Evolutionary conservation across 2,329 filamentous ascomycete genomes (phyloP), one percentile per base, ranked within the genome.

Genomic region (Epicoccum nigrum): DNA sequence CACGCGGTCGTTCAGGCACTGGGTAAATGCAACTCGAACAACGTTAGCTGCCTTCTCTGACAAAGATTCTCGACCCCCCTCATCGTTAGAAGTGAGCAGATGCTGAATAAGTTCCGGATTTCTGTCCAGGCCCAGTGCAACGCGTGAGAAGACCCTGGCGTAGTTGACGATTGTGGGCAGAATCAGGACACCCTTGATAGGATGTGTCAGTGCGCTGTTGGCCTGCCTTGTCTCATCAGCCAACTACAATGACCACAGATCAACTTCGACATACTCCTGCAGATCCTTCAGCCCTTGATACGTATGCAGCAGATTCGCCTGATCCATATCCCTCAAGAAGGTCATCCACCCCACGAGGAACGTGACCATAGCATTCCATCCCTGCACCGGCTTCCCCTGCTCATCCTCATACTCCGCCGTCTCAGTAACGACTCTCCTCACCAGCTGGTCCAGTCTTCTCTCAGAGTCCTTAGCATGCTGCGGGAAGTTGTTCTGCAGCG

Each of bases 1-100:
- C 12, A 78, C 77, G 40, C 90, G 84, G 69, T 96, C 92, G 4
- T 89, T 92, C 27, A 96, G 77, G 59, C 93, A 97, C 31, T 90
- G 91, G 9, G 90, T 94, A 68, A 97, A 96, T 17, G 92, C 91
- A 69, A 92, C 89, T 55, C 95, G 88, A 52, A 97, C 89, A 42
- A 90, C 88, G 67, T 97, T 93, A 15, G 91, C 92, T 2, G 92
- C 92, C 20, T 87, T 85, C 71, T 96, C 93, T 9, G 93, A 90
- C 32, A 97, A 82, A 1, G 91, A 92, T 61, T 89, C 84, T 61
- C 86, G 84, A 44, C 88, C 85, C 20, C 87, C 86, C 19, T 86
- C 87, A 45, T 83, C 81, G 28, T 82, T 82, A 7, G 80, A 79
- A 12, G 71, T 71, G 34, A 76, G 63, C n/a, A 92, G 76, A 62